Conservation (phyloP, 2,329 filamentous ascomycete species). For the Venturia nashicola region DNA sequence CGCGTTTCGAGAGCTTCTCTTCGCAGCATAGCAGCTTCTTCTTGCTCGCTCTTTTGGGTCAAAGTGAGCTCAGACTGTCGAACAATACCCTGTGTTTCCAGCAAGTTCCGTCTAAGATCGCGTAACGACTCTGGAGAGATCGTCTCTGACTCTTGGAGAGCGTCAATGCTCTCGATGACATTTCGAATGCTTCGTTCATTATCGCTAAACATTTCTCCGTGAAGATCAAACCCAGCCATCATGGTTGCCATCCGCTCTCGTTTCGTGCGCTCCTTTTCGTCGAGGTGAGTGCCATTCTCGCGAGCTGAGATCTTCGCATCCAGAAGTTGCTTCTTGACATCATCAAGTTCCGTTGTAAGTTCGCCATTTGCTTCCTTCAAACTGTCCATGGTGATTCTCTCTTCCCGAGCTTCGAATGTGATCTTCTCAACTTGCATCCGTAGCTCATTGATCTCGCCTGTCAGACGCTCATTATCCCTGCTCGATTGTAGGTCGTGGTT, state of each 20-base stretch:
- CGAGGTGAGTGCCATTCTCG: conserved; percentile 76
- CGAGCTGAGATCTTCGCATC: conserved; percentile 95
- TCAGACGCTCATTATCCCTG: conserved; percentile 83
- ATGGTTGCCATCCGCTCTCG: conserved; percentile 99
- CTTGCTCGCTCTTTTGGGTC: conserved; percentile 55
- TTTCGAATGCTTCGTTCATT: conserved; percentile 78
- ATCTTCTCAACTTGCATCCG: conserved; percentile 96
- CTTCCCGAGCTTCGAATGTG: conserved; percentile 92
- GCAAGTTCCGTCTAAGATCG: conserved; percentile 62
- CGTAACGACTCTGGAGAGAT: conserved; percentile 73
- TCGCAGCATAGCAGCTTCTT: conserved; percentile 49
- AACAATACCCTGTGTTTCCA: conserved; percentile 86
- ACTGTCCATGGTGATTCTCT: conserved; percentile 93
- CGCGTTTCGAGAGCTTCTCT: conserved; percentile 66
- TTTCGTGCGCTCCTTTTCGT: conserved; percentile 98
- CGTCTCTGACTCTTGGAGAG: conserved; percentile 63
- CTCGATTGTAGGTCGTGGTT: conserved; percentile 72
- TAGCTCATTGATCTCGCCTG: conserved; percentile 77
- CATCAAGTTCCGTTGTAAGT: conserved; percentile 81
- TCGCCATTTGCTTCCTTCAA: conserved; percentile 93
- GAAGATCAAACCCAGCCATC: conserved; percentile 98
- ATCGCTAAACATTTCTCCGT: conserved; percentile 82
- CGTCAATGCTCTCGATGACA: conserved; percentile 73
- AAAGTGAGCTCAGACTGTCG: conserved; percentile 83
- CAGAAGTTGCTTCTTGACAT: conserved; percentile 88